Conservation (phyloP, 345 rosid genomes). For the Aquilaria sinensis region DNA sequence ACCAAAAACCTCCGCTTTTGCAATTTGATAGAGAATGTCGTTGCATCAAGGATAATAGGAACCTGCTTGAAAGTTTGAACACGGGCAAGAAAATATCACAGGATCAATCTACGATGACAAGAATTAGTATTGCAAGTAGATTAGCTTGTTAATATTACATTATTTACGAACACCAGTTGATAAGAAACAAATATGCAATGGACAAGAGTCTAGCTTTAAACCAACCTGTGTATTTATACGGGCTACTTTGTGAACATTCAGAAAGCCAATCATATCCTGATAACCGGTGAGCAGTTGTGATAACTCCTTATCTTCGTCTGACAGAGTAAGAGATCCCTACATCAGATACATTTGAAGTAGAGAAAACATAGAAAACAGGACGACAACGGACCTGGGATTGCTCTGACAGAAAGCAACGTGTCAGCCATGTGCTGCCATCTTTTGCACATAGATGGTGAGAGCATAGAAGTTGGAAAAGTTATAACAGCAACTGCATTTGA, state of each 20-base stretch:
- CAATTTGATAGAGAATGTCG: constrained; percentile 78
- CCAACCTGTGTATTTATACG: constrained; percentile 78
- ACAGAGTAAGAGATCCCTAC: constrained; percentile 11
- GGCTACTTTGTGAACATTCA: constrained; percentile 74
- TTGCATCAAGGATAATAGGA: constrained; percentile 77
- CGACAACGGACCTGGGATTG: constrained; percentile 57
- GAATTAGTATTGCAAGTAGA: not conserved
- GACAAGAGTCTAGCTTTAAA: not conserved
- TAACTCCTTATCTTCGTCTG: constrained; percentile 82
- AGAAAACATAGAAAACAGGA: not conserved
- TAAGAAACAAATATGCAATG: not conserved
- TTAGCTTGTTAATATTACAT: not conserved
- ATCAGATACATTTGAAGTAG: constrained; percentile 3
- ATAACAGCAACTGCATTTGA: constrained; percentile 78
- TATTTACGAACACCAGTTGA: not conserved
- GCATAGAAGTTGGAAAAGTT: constrained; percentile 68
- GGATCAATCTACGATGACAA: too few relatives aligned
- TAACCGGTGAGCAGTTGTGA: constrained; percentile 80
- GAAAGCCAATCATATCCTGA: constrained; percentile 92
- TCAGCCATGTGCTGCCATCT: constrained; percentile 86
- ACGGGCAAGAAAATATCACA: too few relatives aligned
- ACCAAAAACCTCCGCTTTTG: constrained; percentile 70
- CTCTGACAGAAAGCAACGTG: constrained; percentile 77
- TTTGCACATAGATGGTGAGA: constrained; percentile 58
- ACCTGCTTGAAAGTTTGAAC: constrained; percentile 35